phyloP scores from a whole-genome alignment of 371 early-diverging fungal species.

The Rhizopus arrhizus region DNA sequence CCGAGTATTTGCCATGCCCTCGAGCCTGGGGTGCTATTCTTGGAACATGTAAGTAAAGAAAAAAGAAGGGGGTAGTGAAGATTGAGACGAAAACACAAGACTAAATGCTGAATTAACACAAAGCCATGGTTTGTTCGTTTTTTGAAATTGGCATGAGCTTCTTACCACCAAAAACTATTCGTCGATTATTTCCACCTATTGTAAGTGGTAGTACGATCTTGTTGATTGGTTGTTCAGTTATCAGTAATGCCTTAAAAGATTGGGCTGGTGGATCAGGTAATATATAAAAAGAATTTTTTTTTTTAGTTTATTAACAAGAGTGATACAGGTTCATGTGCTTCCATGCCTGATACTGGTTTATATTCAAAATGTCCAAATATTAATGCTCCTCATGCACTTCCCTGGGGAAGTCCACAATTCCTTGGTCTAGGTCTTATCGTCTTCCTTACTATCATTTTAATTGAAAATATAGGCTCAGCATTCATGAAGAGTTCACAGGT shows the following conservation, averaged over 20 bases:
- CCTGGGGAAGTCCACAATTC: conserved; percentile 65
- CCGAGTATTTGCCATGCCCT: conserved; percentile 52
- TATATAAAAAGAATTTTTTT: neutral
- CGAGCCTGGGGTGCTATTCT: conserved; percentile 63
- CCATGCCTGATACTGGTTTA: conserved; percentile 54
- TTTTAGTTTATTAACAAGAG: neutral
- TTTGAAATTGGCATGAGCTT: conserved; percentile 60
- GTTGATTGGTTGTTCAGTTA: conserved; percentile 60
- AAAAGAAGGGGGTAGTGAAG: neutral
- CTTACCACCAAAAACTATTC: conserved; percentile 57
- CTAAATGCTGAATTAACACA: no score
- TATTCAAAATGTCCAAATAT: conserved; percentile 58
- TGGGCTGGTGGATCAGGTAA: conserved; percentile 64
- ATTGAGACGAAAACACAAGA: no score
- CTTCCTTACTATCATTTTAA: conserved; percentile 59
- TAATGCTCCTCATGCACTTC: conserved; percentile 59
- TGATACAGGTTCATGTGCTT: conserved; percentile 28
- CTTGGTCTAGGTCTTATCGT: conserved; percentile 66
- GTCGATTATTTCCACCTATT: conserved; percentile 62
- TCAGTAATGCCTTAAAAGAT: conserved; percentile 54
- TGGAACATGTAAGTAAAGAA: conserved; percentile 50
- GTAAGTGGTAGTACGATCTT: conserved; percentile 63
- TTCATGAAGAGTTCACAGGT: conserved; percentile 67
- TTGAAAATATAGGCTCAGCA: conserved; percentile 67
- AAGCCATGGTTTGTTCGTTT: conserved; percentile 55